These are phyloP conservation scores for Aspergillus ostianus DNA, from an alignment of 495 filamentous ascomycete species.

Conservation along the genomic window DNA sequence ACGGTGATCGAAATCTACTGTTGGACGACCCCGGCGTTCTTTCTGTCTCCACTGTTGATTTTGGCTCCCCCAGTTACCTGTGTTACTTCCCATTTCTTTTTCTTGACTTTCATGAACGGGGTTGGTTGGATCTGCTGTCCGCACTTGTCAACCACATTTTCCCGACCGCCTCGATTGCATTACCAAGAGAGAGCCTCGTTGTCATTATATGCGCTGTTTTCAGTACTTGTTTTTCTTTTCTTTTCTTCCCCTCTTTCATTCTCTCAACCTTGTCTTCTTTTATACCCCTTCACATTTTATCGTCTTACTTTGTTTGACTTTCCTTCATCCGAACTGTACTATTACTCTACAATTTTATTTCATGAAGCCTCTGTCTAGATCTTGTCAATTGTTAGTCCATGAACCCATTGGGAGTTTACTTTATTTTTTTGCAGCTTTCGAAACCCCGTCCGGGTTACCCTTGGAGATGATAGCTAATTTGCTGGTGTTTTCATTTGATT, in stretches of 20 bases:
- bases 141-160: background rate
- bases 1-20: background rate
- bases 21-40: background rate
- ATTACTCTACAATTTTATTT: slow-evolving; percentile 22
- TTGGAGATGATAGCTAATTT: background rate
- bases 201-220: slow-evolving; percentile 8
- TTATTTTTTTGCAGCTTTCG: background rate
- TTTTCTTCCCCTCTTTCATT: slow-evolving; percentile 20
- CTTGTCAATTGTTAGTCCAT: slow-evolving; percentile 6
- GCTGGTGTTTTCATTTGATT: background rate
- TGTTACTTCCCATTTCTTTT: background rate
- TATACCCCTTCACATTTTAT: slow-evolving; percentile 28
- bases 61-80: background rate
- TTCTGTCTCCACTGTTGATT: background rate
- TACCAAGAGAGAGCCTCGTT: too few relatives aligned
- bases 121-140: background rate
- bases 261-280: slow-evolving; percentile 19
- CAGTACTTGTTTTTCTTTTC: slow-evolving; percentile 18
- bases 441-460: background rate
- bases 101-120: background rate
- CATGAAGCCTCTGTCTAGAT: slow-evolving; percentile 22
- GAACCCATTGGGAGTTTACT: background rate
- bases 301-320: slow-evolving; percentile 23
- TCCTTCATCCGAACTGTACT: slow-evolving; percentile 29
- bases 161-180: background rate